Base-by-base conservation (phyloP, 352 stramenopile genomes). In the Pythium biforme region DNA sequence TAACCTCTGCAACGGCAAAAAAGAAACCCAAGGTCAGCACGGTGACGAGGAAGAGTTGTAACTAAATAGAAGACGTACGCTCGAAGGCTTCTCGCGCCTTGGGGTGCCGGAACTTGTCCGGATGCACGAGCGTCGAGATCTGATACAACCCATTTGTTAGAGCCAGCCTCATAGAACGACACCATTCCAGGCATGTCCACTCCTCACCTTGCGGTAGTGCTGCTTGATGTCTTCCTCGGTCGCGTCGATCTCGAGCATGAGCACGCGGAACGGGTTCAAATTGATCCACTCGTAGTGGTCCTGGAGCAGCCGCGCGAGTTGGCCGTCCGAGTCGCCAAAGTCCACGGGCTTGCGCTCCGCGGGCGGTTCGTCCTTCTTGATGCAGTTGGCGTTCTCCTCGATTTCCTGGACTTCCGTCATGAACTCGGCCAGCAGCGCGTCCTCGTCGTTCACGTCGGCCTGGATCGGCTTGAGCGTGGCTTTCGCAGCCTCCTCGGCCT, bases 201-300 rank as follows among this genome's bases (percentile, higher is more conserved):
- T 22, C 31, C 34, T 39, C 22, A 90, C 85, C 75, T 96, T 96
- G 52, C 86, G 79, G 45, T 96, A 96, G 72, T 94, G 86, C 74
- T 95, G 86, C 66, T 94, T 94, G 79, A 96, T 95, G 41, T 96
- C 85, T 39, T 96, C 88, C 26, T 95, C 85, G 1, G 82, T 89
- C 4, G 88, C 88, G 43, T 94, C 86, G 22, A 75, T 84, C 34
- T 94, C 81, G 39, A 96, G 76, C 88, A 96, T 95, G 23, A 96
- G 73, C 29, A 96, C 88, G 41, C 84, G 69, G 59, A 89, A 96
- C 8, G 88, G 88, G 27, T 96, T 96, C n/a, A 96, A 64, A 46
- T 95, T 96, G 69, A 94, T 92, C 88, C 88, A 96, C 65, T 85
- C 69, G 63, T 79, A 92, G 61, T 90, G 80, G 11, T 72, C 71